phyloP scores from a whole-genome alignment of 2,329 filamentous ascomycete species.

The Alternaria ventricosa region DNA sequence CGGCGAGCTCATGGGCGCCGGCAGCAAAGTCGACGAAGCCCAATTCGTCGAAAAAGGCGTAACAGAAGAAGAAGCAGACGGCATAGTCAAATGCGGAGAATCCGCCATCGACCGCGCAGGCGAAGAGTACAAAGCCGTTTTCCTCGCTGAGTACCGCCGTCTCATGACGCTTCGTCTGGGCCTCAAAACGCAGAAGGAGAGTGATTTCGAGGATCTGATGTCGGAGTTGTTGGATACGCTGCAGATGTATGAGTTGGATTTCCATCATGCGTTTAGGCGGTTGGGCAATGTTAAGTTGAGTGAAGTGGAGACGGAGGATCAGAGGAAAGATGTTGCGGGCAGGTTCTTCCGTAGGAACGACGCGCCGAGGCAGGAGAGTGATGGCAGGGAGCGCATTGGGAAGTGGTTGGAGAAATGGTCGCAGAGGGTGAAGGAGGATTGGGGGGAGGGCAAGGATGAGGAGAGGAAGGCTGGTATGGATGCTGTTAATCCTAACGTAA shows the following conservation, averaged over 20 bases:
- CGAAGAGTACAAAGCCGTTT: slow-evolving; percentile 87
- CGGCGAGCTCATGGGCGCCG: slow-evolving; percentile 85
- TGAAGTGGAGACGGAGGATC: slow-evolving; percentile 69
- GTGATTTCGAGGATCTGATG: slow-evolving; percentile 81
- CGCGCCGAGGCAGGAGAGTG: slow-evolving; percentile 62
- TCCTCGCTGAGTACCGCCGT: slow-evolving; percentile 86
- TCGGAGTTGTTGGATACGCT: slow-evolving; percentile 83
- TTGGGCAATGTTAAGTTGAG: slow-evolving; percentile 69
- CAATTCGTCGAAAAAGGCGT: slow-evolving; percentile 77
- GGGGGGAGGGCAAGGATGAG: slow-evolving; percentile 65
- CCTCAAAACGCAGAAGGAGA: slow-evolving; percentile 70
- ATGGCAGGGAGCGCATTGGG: slow-evolving; percentile 70
- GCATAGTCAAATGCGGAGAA: slow-evolving; percentile 81
- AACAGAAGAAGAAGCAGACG: slow-evolving; percentile 68
- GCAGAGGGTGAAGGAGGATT: slow-evolving; percentile 74
- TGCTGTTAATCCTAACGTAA: slow-evolving; percentile 4
- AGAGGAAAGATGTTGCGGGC: slow-evolving; percentile 68
- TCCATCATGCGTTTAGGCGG: slow-evolving; percentile 90
- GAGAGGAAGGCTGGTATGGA: slow-evolving; percentile 52
- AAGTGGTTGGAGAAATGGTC: slow-evolving; percentile 86
- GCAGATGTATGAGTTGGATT: slow-evolving; percentile 84
- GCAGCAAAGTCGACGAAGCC: slow-evolving; percentile 71
- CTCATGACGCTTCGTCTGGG: slow-evolving; percentile 84
- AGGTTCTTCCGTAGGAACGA: slow-evolving; percentile 81
- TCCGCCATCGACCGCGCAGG: slow-evolving; percentile 79